Percentiles rank a stretch among this genome's conserved stretches.
Conservation (phyloP, 768 basidiomycete genomes). For the Tulasnella calospora region DNA sequence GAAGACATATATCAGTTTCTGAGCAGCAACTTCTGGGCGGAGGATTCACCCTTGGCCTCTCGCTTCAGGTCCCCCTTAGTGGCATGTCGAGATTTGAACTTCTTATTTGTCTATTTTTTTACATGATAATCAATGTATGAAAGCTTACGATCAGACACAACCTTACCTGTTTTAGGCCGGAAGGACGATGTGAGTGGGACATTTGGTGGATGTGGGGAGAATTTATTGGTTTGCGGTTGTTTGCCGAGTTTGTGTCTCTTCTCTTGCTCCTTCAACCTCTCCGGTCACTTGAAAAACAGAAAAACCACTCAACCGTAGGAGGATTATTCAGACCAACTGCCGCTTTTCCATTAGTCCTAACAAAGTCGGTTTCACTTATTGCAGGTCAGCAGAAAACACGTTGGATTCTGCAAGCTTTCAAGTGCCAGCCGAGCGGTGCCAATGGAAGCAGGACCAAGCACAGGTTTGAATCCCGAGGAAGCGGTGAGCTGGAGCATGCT, state of each 20-base stretch:
- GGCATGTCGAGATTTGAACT: slow-evolving; percentile 22
- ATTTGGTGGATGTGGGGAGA: slow-evolving; percentile 13
- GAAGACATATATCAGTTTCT: neutral
- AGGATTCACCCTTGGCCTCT: slow-evolving; percentile 12
- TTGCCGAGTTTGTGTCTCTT: neutral
- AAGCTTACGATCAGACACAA: neutral
- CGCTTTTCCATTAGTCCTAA: neutral
- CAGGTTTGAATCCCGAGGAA: neutral
- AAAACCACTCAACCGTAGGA: neutral
- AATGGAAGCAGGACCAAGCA: neutral
- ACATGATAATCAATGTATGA: neutral
- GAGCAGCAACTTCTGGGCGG: neutral
- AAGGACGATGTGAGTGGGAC: slow-evolving; percentile 18
- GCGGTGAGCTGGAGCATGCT: neutral
- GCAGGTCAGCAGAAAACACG: neutral
- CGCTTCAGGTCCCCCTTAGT: slow-evolving; percentile 4
- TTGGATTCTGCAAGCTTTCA: neutral
- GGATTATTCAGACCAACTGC: neutral
- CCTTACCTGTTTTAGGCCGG: slow-evolving; percentile 11
- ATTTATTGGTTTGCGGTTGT: slow-evolving; percentile 7
- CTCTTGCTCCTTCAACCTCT: neutral
- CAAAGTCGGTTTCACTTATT: neutral
- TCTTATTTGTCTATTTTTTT: slow-evolving; percentile 11
- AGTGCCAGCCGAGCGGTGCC: neutral
- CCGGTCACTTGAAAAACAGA: neutral